These are phyloP conservation scores for Edaphochlamys debaryana DNA, from an alignment of 139 green algal species.

Conservation along the genomic window DNA sequence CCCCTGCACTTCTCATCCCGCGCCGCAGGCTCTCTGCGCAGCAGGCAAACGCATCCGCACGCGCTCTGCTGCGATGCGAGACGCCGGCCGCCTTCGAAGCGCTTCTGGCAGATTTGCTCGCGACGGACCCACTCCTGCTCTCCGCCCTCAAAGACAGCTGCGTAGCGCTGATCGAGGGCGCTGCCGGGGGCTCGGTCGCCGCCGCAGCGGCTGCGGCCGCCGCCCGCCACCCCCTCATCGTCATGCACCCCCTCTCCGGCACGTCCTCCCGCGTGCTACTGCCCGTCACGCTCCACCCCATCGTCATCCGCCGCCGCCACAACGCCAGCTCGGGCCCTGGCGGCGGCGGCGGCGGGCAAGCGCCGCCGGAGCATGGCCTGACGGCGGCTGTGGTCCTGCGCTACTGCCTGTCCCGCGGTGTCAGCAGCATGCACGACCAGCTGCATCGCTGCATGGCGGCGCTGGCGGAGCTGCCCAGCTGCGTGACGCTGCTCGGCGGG, in stretches of 20 bases:
- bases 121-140: not conserved
- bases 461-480: not conserved
- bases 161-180: not conserved
- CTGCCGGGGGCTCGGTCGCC: not conserved
- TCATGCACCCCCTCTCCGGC: not conserved
- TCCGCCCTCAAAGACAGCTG: not conserved
- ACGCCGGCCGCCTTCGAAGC: not conserved
- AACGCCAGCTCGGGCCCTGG: not conserved
- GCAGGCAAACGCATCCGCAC: not conserved
- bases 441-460: not conserved
- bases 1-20: not conserved
- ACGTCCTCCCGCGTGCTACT: not conserved
- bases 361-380: not conserved
- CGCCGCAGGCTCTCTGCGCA: not conserved
- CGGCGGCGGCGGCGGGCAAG: not conserved
- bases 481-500: not conserved
- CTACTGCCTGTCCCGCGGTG: not conserved
- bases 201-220: not conserved
- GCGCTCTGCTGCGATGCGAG: not conserved
- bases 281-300: not conserved
- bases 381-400: constrained; percentile 4
- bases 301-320: not conserved
- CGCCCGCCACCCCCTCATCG: not conserved
- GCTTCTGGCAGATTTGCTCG: constrained; percentile 2
- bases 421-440: not conserved